Percentiles rank a stretch among this genome's conserved stretches.
Conservation (phyloP, 352 stramenopile genomes). For the Phytophthora aleatoria region DNA sequence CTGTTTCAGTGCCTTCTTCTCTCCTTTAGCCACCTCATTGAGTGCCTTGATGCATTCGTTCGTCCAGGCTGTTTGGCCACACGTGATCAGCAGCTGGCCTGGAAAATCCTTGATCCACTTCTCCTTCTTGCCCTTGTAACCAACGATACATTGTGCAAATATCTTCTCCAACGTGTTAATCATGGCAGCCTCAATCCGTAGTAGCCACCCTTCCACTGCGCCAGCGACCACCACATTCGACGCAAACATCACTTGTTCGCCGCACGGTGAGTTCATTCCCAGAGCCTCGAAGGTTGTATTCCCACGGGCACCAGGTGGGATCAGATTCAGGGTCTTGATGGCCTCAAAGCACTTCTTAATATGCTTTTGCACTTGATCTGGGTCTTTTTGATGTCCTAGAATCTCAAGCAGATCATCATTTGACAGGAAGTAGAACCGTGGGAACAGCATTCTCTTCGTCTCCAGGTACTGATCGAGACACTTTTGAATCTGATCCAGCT, state of each 20-base stretch:
- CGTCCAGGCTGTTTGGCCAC: slow-evolving; percentile 92
- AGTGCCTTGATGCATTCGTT: slow-evolving; percentile 94
- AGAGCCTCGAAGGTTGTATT: slow-evolving; percentile 90
- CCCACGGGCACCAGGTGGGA: slow-evolving; percentile 63
- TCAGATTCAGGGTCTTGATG: slow-evolving; percentile 81
- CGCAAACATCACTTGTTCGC: slow-evolving; percentile 85
- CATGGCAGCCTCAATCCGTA: slow-evolving; percentile 87
- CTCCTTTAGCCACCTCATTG: slow-evolving; percentile 88
- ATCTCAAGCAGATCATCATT: slow-evolving; percentile 90
- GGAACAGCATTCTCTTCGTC: slow-evolving; percentile 89
- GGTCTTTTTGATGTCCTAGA: slow-evolving; percentile 86
- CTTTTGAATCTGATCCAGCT: slow-evolving; percentile 89
- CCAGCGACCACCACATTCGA: slow-evolving; percentile 89
- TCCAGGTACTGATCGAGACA: slow-evolving; percentile 89
- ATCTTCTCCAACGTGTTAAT: slow-evolving; percentile 85
- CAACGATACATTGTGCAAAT: slow-evolving; percentile 82
- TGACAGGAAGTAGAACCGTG: slow-evolving; percentile 90
- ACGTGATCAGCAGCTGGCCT: slow-evolving; percentile 93
- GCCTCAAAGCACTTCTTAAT: slow-evolving; percentile 94
- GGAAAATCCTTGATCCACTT: slow-evolving; percentile 96
- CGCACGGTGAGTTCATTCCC: slow-evolving; percentile 90
- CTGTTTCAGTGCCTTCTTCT: slow-evolving; percentile 91
- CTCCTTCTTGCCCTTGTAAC: slow-evolving; percentile 94
- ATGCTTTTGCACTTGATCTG: slow-evolving; percentile 90
- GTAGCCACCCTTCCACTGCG: slow-evolving; percentile 91